phyloP scores from a whole-genome alignment of 768 basidiomycete genomes.

The Mycena galericulata region DNA sequence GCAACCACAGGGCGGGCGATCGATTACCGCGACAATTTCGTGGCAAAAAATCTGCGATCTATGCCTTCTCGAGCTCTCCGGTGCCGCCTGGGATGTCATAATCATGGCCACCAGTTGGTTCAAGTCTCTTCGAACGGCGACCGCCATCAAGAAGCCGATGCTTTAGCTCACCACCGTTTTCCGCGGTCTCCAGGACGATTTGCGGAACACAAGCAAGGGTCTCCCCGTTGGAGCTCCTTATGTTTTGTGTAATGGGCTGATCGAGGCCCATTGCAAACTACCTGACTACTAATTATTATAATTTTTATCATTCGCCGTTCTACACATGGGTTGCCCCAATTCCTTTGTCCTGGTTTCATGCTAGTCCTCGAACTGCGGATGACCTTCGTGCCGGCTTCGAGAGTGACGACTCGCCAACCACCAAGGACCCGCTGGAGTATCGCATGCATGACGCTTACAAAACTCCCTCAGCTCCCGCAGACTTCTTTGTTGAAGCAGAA shows the following conservation, averaged over 20 bases:
- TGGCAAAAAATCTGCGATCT: no score
- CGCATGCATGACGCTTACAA: no score
- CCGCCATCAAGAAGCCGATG: slow-evolving; percentile 4
- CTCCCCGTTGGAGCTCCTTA: neutral
- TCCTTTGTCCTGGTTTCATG: no score
- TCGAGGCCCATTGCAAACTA: neutral
- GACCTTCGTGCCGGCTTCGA: no score
- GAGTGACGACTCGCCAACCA: no score
- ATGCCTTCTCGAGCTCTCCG: neutral
- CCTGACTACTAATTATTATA: slow-evolving; percentile 27
- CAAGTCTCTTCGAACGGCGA: neutral
- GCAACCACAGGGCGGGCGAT: no score
- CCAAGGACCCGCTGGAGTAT: no score
- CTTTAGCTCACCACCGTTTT: neutral
- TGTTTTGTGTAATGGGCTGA: neutral
- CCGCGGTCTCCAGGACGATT: neutral
- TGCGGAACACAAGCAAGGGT: neutral
- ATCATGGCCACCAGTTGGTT: no score
- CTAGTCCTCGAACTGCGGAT: no score
- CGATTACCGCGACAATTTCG: no score
- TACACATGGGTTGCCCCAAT: slow-evolving; percentile 29
- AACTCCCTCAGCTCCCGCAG: no score
- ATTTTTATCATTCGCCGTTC: slow-evolving; percentile 14
- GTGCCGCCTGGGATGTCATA: neutral
- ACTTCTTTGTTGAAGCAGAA: no score